Percentiles rank a stretch among this genome's conserved stretches.
These are phyloP conservation scores for Populus deltoides DNA, from an alignment of 345 rosid genomes.

Conservation along the genomic window DNA sequence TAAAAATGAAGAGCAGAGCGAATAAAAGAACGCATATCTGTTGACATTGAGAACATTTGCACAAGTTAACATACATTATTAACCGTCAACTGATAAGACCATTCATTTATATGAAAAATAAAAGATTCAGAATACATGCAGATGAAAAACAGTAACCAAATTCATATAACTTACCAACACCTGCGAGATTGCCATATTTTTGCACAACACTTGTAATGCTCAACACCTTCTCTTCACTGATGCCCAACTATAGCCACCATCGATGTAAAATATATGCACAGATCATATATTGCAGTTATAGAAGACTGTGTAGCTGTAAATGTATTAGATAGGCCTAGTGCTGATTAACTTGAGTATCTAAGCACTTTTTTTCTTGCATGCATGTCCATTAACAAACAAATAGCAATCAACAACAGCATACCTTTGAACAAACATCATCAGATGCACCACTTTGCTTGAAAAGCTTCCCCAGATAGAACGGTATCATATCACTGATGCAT, in stretches of 20 bases:
- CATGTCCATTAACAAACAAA: not conserved
- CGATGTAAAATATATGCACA: conserved; percentile 10
- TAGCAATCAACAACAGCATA: conserved; percentile 32
- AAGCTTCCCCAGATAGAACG: conserved; percentile 83
- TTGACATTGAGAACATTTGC: not conserved
- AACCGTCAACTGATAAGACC: not conserved
- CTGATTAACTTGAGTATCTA: not conserved
- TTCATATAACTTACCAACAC: conserved; percentile 56
- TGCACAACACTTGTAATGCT: conserved; percentile 51
- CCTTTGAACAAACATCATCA: conserved; percentile 77
- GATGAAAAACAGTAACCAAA: conserved; percentile 1
- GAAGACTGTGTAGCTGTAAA: not conserved
- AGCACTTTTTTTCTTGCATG: not conserved
- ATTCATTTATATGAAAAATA: not conserved
- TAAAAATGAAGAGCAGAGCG: no score
- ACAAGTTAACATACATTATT: not conserved
- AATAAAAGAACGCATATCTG: not conserved
- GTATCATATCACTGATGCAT: conserved; percentile 89
- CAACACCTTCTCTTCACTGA: conserved; percentile 63
- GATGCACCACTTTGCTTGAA: conserved; percentile 67
- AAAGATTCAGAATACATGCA: not conserved
- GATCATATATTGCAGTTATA: not conserved
- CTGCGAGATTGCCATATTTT: conserved; percentile 75
- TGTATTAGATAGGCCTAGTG: not conserved
- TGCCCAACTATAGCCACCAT: conserved; percentile 55